Evolutionary conservation across 1,284 basidiomycete genomes (phyloP).

Genomic region (Rhodotorula sp.): DNA sequence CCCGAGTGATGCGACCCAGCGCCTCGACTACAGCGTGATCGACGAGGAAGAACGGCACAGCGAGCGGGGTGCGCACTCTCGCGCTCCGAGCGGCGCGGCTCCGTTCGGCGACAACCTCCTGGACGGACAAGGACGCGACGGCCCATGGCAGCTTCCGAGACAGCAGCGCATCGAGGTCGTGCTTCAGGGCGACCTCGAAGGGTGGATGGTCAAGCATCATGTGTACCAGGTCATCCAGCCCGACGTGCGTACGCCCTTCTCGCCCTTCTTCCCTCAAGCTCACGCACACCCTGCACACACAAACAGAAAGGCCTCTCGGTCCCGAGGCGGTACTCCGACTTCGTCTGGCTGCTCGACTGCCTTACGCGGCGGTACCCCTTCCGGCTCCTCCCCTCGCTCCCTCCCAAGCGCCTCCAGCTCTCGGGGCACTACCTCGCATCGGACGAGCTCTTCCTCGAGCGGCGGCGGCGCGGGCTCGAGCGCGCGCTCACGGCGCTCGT

Average conservation of each 20-base stretch:
- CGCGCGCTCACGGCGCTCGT: conserved; percentile 77
- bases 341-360: conserved; percentile 81
- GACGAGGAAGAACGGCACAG: neutral
- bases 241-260: conserved; percentile 5
- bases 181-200: conserved; percentile 22
- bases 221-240: conserved; percentile 24
- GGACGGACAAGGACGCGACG: neutral
- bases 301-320: conserved; percentile 44
- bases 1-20: neutral
- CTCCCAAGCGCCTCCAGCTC: conserved; percentile 88
- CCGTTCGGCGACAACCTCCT: conserved; percentile 1
- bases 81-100: too few species aligned
- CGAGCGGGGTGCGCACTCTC: neutral
- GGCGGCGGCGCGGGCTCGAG: conserved; percentile 80
- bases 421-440: conserved; percentile 59
- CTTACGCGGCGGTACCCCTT: conserved; percentile 77
- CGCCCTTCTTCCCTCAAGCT: neutral
- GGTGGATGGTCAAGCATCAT: conserved; percentile 29
- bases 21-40: conserved; percentile 21
- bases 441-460: conserved; percentile 83
- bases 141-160: conserved; percentile 15
- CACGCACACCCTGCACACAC: neutral
- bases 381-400: conserved; percentile 80
- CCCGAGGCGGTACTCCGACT: conserved; percentile 74
- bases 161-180: conserved; percentile 16